Evolutionary conservation across 495 filamentous ascomycete species (phyloP), one percentile per base, ranked within the genome.

Genomic region (Trichodelitschia bisporula): DNA sequence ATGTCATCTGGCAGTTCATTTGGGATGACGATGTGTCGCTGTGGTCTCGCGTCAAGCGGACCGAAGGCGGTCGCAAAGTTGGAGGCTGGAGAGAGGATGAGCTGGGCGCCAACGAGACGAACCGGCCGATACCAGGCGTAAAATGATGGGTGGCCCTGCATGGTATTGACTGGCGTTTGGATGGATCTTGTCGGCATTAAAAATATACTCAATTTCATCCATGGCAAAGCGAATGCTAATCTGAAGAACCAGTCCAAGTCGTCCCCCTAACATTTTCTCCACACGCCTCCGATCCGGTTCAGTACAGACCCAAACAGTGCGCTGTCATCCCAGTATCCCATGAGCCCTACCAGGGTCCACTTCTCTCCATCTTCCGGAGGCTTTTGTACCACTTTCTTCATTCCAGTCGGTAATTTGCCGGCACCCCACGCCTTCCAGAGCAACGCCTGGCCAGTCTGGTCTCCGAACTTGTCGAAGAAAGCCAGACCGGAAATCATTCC

Each of bases 1-100:
- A 73, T 46, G 84, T 92, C 18, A 72, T 95, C 33, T 93, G 77
- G 77, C 77, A 79, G 29, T 99, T 99, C 47, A 72, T 95, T 31
- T 66, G 72, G 53, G 86, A 95, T 49, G 65, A 71, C 42, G 62
- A 77, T 43, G 74, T 95, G 26, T 78, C 82, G 2, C 64, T 90
- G 44, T 78, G 72, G 57, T 89, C 79, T 47, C 66, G 86, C 17
- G 84, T 99, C 8, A 99, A 95, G 68, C 60, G 86, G 34, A 72
- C 73, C 38, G 66, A 80, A 39, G 79, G 82, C 3, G 69, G 69
- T n/a, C 51, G 77, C 52, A 39, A 66, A 57, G 50, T 73, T 57
- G 55, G 77, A 24, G 44, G 36, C 6, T 61, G 58, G 48, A 57
- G 43, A 12, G 50, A 55, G 32, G 54, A 59, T 26, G 70, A 74